phyloP scores from a whole-genome alignment of 75 land plant species.

The Pseudotsuga menziesii region DNA sequence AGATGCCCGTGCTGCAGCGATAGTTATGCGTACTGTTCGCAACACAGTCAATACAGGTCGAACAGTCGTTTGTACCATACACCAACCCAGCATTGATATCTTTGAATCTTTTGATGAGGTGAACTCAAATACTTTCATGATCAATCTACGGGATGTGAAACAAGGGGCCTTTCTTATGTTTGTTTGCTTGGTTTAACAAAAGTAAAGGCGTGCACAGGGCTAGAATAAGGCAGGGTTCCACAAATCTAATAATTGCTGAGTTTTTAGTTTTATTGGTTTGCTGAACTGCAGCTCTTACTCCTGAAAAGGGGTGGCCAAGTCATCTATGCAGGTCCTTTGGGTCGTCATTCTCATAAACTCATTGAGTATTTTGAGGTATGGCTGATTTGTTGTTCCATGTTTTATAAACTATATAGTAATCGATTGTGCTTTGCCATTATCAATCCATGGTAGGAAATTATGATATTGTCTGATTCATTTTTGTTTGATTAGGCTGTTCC shows the following conservation, averaged over 20 bases:
- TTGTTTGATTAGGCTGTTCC: constrained; percentile 38
- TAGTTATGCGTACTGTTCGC: constrained; percentile 62
- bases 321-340: constrained; percentile 55
- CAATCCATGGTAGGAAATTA: background rate
- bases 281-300: constrained; percentile 37
- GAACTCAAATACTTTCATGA: background rate
- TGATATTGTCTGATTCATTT: background rate
- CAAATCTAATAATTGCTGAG: background rate
- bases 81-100: constrained; percentile 67
- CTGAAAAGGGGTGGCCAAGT: constrained; percentile 62
- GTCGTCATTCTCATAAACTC: constrained; percentile 40
- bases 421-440: background rate
- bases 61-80: constrained; percentile 67
- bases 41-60: constrained; percentile 63
- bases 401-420: background rate
- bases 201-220: background rate
- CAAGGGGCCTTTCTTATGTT: background rate
- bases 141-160: no score
- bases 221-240: background rate
- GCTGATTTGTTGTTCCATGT: background rate
- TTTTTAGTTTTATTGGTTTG: background rate
- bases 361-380: constrained; percentile 46
- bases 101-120: constrained; percentile 70
- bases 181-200: background rate
- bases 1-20: constrained; percentile 66